Evolutionary conservation across 441 rosid genomes (phyloP).

Genomic region (Pelargonium cotyledonis): DNA sequence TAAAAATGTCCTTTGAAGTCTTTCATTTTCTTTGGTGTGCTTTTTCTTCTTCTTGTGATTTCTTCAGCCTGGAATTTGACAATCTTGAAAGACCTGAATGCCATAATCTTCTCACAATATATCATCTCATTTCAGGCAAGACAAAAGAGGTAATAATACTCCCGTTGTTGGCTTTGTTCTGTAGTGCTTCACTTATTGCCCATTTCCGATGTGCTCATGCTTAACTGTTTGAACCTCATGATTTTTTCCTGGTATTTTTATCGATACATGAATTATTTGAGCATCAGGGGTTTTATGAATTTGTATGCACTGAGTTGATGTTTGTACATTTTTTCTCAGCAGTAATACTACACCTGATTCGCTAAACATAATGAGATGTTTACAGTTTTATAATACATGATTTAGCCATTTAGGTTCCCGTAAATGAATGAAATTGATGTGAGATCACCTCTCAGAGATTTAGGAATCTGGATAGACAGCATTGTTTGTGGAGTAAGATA

Average conservation of each 20-base stretch:
- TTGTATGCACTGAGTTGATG: neutral
- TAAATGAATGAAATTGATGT: neutral
- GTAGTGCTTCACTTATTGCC: neutral
- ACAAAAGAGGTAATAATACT: slow-evolving; percentile 60
- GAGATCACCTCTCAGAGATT: neutral
- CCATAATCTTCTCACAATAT: slow-evolving; percentile 81
- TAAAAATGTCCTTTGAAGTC: too few relatives aligned
- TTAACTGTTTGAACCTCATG: neutral
- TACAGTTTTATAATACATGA: neutral
- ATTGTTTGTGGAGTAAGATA: neutral
- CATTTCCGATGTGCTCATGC: neutral
- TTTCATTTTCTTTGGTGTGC: neutral
- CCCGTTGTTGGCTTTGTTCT: slow-evolving; percentile 11
- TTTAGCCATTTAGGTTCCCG: neutral
- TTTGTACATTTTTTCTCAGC: neutral
- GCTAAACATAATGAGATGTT: neutral
- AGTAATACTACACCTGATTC: neutral
- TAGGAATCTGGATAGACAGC: neutral
- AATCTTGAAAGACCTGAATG: slow-evolving; percentile 92
- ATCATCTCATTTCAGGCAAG: slow-evolving; percentile 81
- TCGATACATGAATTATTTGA: neutral
- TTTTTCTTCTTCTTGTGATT: slow-evolving; percentile 2
- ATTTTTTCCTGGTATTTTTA: neutral
- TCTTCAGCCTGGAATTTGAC: slow-evolving; percentile 69
- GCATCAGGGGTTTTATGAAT: neutral